Conservation (phyloP, 352 stramenopile species). For the Phytophthora lateralis region DNA sequence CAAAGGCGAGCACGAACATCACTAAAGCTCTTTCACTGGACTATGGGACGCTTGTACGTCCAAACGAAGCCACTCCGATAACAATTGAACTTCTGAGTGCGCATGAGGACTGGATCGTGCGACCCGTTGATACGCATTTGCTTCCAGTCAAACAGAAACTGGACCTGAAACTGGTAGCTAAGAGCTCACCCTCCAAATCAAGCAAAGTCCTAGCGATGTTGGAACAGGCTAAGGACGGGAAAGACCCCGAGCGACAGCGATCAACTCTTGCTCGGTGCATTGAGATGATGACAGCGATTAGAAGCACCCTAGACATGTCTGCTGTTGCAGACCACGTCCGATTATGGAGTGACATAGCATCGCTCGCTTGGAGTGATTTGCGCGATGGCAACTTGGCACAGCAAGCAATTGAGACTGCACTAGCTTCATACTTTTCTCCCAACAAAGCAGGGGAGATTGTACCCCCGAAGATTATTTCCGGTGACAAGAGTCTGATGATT, state of each 20-base stretch:
- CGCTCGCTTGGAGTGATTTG: conserved; percentile 51
- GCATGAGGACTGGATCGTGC: conserved; percentile 30
- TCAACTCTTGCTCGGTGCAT: conserved; percentile 31
- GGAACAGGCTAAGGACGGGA: conserved; percentile 76
- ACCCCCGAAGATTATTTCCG: conserved; percentile 19
- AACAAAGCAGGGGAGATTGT: conserved; percentile 19
- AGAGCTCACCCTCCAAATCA: conserved; percentile 43
- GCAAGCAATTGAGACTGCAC: conserved; percentile 29
- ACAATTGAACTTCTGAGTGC: conserved; percentile 31
- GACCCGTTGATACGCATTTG: conserved; percentile 73
- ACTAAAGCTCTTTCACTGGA: conserved; percentile 69
- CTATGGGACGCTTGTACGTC: conserved; percentile 42
- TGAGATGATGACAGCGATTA: conserved; percentile 24
- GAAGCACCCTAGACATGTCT: conserved; percentile 2
- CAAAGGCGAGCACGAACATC: conserved; percentile 73
- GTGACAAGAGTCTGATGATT: conserved; percentile 57
- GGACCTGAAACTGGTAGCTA: conserved; percentile 62
- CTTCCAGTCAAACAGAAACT: conserved; percentile 65
- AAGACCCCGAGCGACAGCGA: conserved; percentile 45
- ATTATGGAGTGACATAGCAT: conserved; percentile 54
- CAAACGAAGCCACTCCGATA: conserved; percentile 16
- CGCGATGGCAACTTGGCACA: conserved; percentile 39
- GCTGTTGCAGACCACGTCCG: conserved; percentile 28
- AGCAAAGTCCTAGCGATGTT: conserved; percentile 60
- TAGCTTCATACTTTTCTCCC: conserved; percentile 48